Conservation (phyloP, 179 eudicot genomes). For the Silene vulgaris region DNA sequence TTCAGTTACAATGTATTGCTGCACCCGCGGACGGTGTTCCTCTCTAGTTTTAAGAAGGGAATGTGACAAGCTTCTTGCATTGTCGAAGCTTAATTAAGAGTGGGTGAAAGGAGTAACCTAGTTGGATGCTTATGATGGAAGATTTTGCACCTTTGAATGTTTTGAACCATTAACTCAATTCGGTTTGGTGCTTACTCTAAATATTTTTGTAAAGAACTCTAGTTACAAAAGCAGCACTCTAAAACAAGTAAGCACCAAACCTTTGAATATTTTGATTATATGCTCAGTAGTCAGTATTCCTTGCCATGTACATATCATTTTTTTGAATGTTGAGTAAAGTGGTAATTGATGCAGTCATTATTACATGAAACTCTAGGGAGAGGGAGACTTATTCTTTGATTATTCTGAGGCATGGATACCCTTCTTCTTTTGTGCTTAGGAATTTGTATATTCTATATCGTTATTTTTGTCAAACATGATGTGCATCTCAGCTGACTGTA, state of each 20-base stretch:
- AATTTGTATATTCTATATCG: not conserved
- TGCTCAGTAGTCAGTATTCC: not conserved
- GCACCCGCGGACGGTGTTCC: not conserved
- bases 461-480: not conserved
- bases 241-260: not conserved
- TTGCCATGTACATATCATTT: not conserved
- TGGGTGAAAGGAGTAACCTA: not conserved
- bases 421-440: not conserved
- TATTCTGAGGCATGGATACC: not conserved
- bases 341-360: not conserved
- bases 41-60: not conserved
- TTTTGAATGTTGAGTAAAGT: not conserved
- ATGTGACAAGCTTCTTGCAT: not conserved
- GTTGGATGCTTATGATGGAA: not conserved
- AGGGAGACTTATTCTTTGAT: not conserved
- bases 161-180: not conserved
- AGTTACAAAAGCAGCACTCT: not conserved
- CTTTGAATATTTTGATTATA: too few relatives aligned
- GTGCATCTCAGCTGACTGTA: not conserved
- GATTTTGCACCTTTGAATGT: not conserved
- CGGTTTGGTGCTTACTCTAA: not conserved
- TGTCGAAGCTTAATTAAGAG: not conserved
- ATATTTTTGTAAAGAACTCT: not conserved
- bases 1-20: not conserved
- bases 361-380: not conserved